These are phyloP conservation scores for Skeletonema tropicum DNA, from an alignment of 108 stramenopile species.

Conservation along the genomic window DNA sequence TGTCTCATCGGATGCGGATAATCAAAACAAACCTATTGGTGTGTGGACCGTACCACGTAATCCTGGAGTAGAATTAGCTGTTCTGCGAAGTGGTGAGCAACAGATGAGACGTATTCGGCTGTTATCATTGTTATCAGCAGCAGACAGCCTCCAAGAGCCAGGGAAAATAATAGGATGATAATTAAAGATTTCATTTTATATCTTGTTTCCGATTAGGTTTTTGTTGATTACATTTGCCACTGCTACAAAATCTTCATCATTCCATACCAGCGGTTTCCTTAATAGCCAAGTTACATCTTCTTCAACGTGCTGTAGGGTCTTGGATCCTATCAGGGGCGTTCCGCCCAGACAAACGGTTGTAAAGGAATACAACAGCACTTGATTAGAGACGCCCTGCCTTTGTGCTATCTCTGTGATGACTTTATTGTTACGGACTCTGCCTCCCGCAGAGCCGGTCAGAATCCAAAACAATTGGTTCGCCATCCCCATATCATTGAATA, in stretches of 20 bases:
- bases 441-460: slow-evolving; percentile 36
- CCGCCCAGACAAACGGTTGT: slow-evolving; percentile 25
- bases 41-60: slow-evolving; percentile 23
- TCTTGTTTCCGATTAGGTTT: slow-evolving; percentile 13
- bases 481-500: slow-evolving; percentile 25
- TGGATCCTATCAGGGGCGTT: slow-evolving; percentile 31
- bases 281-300: slow-evolving; percentile 35
- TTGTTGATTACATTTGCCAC: slow-evolving; percentile 32
- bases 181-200: not conserved
- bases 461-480: slow-evolving; percentile 41
- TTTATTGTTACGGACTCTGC: slow-evolving; percentile 25
- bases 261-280: slow-evolving; percentile 18
- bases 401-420: slow-evolving; percentile 20
- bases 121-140: slow-evolving; percentile 20
- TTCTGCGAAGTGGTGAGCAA: slow-evolving; percentile 28
- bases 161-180: not conserved
- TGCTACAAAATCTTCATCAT: slow-evolving; percentile 14
- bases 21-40: not conserved
- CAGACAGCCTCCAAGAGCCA: not conserved
- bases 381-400: slow-evolving; percentile 29
- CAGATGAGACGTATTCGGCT: slow-evolving; percentile 47
- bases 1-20: not conserved
- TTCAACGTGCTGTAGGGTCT: slow-evolving; percentile 24
- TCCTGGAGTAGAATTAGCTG: slow-evolving; percentile 44
- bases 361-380: slow-evolving; percentile 35